Evolutionary conservation across 352 stramenopile species (phyloP).

Genomic region (Phytopythium aichiense): DNA sequence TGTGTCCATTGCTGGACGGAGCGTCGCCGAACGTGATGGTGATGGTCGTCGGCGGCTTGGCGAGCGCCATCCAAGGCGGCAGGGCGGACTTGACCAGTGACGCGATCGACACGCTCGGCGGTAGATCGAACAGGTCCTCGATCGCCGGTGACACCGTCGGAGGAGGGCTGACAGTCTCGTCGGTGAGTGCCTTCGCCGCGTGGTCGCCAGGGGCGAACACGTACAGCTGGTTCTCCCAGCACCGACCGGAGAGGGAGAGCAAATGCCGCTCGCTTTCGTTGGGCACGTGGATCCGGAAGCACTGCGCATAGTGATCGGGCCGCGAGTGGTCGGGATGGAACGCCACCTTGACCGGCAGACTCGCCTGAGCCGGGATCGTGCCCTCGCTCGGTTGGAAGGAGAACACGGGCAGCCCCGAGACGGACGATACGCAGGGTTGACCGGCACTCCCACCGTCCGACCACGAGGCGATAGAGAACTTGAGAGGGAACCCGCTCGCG

Average conservation of each 20-base stretch:
- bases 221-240: conserved; percentile 81
- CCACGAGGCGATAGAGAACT: conserved; percentile 35
- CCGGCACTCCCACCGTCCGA: background rate
- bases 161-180: conserved; percentile 11
- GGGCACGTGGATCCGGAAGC: conserved; percentile 62
- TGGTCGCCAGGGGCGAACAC: conserved; percentile 31
- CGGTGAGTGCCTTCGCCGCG: conserved; percentile 1
- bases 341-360: conserved; percentile 44
- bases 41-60: conserved; percentile 36
- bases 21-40: conserved; percentile 34
- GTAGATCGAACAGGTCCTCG: conserved; percentile 74
- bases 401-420: conserved; percentile 41
- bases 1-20: background rate
- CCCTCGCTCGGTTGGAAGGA: conserved; percentile 58
- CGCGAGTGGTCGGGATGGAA: conserved; percentile 67
- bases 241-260: conserved; percentile 44
- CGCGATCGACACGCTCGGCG: conserved; percentile 35
- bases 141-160: conserved; percentile 6
- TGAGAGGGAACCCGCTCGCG: conserved; percentile 58
- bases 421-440: conserved; percentile 2
- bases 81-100: conserved; percentile 15
- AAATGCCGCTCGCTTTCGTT: conserved; percentile 73
- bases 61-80: conserved; percentile 27
- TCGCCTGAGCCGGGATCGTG: conserved; percentile 53
- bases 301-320: conserved; percentile 46